phyloP scores from a whole-genome alignment of 2,329 filamentous ascomycete genomes.

The Penicillium sp. region DNA sequence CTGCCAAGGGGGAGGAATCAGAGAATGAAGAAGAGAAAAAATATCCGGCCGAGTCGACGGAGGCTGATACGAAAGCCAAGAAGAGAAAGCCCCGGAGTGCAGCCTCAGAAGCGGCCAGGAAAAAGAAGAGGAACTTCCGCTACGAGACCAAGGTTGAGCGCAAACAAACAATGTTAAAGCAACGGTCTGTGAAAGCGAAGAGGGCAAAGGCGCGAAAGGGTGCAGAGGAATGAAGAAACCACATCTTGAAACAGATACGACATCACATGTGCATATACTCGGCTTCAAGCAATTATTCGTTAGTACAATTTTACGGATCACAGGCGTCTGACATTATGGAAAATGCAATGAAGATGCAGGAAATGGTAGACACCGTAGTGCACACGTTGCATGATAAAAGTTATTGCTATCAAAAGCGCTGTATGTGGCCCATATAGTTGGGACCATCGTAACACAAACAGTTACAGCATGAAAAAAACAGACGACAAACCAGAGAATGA shows the following conservation, averaged over 20 bases:
- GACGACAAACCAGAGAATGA: conserved; percentile 25
- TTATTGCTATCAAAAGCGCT: conserved; percentile 20
- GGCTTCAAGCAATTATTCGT: background rate
- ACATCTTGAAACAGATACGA: background rate
- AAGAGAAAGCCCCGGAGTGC: conserved; percentile 48
- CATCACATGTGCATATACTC: conserved; percentile 8
- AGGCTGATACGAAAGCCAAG: conserved; percentile 36
- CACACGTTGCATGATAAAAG: conserved; percentile 17
- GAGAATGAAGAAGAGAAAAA: conserved; percentile 27
- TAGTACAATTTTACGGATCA: conserved; percentile 3
- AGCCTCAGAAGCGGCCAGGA: conserved; percentile 59
- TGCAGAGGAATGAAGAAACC: conserved; percentile 2
- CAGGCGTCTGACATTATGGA: background rate
- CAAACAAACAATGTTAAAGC: conserved; percentile 58
- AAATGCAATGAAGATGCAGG: conserved; percentile 17
- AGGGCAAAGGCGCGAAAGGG: conserved; percentile 59
- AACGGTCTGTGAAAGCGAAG: conserved; percentile 68
- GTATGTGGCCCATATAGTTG: conserved; percentile 13
- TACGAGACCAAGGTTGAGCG: conserved; percentile 89
- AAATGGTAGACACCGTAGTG: conserved; percentile 16
- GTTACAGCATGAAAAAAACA: conserved; percentile 30
- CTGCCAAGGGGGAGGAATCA: conserved; percentile 35
- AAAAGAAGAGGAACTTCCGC: conserved; percentile 86
- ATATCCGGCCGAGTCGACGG: conserved; percentile 33
- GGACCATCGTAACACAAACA: conserved; percentile 24